phyloP scores from a whole-genome alignment of 1,139 yeast genomes.

The Lodderomyces parapsilosis region DNA sequence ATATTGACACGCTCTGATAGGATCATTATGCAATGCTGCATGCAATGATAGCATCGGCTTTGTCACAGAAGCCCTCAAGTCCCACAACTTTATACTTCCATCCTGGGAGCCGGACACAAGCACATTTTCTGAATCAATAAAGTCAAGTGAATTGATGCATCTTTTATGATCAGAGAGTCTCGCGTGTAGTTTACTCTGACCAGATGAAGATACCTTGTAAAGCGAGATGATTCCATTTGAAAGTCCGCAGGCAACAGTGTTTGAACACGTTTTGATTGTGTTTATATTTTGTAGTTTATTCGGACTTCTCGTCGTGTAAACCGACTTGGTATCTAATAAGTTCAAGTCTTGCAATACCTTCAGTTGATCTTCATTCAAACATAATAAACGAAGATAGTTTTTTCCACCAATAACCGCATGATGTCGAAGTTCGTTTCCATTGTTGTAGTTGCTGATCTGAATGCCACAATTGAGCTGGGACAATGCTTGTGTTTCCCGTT shows the following conservation, averaged over 20 bases:
- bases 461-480: conserved; percentile 24
- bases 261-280: conserved; percentile 36
- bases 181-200: conserved; percentile 39
- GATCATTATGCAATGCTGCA: conserved; percentile 59
- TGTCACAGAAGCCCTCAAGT: conserved; percentile 54
- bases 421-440: conserved; percentile 13
- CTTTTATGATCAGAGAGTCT: conserved; percentile 71
- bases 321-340: conserved; percentile 47
- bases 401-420: conserved; percentile 61
- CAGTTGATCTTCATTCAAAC: conserved; percentile 40
- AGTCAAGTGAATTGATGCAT: conserved; percentile 78
- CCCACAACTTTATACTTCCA: conserved; percentile 88
- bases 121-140: conserved; percentile 53
- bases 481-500: conserved; percentile 27
- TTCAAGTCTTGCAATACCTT: conserved; percentile 39
- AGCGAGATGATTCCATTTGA: conserved; percentile 38
- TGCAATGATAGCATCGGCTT: conserved; percentile 46
- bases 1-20: conserved; percentile 61
- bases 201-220: conserved; percentile 34
- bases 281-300: conserved; percentile 41
- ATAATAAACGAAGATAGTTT: conserved; percentile 51
- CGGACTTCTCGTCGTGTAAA: conserved; percentile 37
- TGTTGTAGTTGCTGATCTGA: conserved; percentile 8
- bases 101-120: conserved; percentile 89
- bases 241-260: conserved; percentile 43